Evolutionary conservation across 345 rosid genomes (phyloP), one percentile per base, ranked within the genome.

Genomic region (Schrenkiella parvula): DNA sequence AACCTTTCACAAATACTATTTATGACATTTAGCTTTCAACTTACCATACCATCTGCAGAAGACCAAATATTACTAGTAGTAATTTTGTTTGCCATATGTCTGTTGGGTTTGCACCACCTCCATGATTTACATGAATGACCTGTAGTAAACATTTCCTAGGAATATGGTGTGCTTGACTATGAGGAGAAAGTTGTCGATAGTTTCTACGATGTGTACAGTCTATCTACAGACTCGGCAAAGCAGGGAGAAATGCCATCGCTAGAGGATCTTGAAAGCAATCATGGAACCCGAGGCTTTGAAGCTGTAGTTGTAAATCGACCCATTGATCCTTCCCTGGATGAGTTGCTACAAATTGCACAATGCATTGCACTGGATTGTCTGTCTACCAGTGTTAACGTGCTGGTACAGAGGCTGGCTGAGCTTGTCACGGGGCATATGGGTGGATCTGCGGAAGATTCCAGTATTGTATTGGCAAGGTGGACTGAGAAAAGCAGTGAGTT

Each of bases 361-460:
- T 95, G 98, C 73, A 79, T 95, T 68, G 79, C 84, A 28, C 56
- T 90, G 81, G 96, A 86, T 77, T 87, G 85, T 80, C 85, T 95
- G 62, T 74, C 86, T 35, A 77, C 89, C 6, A 80, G 86, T 80
- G 85, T 91, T 71, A 77, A 76, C 70, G 47, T 81, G 64, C 65
- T 92, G 78, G 99, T 90, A 37, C 93, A 88, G 78, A 80, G 81
- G 78, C 84, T 95, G 64, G 96, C 99, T 57, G 99, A 95, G 68
- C 86, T 90, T 80, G 98, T 95, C 37, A 88, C 92, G n/a, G 91
- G 70, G 59, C 96, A 95, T 78, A 90, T 95, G 98, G 99, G 98
- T 73, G 99, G 98, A 26, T 85, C 96, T 42, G 96, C 88, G 13
- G 90, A 86, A 78, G 98, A 95, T 87, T 96, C 99, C 17, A 92